Evolutionary conservation across 768 basidiomycete species (phyloP), one percentile per base, ranked within the genome.

Genomic region (Tephrocybe rancida): DNA sequence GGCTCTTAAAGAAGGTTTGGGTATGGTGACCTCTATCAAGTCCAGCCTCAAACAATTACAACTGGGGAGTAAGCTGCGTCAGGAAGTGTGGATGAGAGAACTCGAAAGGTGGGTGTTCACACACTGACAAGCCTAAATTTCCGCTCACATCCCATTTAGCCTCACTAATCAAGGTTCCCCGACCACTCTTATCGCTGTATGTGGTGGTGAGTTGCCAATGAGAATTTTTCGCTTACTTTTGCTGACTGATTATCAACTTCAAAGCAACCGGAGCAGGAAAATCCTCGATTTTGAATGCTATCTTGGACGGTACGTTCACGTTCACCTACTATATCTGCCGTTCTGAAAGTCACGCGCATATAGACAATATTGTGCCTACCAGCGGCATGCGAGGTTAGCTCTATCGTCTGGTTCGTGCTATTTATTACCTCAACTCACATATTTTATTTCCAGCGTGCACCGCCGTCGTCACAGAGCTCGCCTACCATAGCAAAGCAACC

Each of bases 261-360:
- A n/a, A 51, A 84, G 83, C 79, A 5, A 85, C 83, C 6, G 83
- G 84, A 9, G 81, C 83, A 0, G 84, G 84, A 11, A 85, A 86
- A 67, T 83, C 81, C 0, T 85, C 83, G 1, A 75, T 81, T 30
- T 60, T 86, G 35, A 87, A 86, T 57, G 85, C 85, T 2, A 68
- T 87, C 29, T 69, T 87, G 19, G 82, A 85, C 57, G 83, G 83
- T 82, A 59, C 38, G 21, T 41, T n/a, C 30, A 32, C 9, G 24
- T 16, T 50, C 27, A 3, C 19, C 44, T 46, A 27, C 29, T 13
- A 16, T 14, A 7, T 16, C 4, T 37, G 34, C 29, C 35, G 9
- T 30, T 44, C 26, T 49, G 19, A 30, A 14, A 24, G 18, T 41
- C 46, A 59, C 7, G 56, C 50, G 7, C 19, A 34, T 48, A 26